Evolutionary conservation across 1,139 yeast genomes (phyloP), one percentile per base, ranked within the genome.

Genomic region (Taiozyma sp.): DNA sequence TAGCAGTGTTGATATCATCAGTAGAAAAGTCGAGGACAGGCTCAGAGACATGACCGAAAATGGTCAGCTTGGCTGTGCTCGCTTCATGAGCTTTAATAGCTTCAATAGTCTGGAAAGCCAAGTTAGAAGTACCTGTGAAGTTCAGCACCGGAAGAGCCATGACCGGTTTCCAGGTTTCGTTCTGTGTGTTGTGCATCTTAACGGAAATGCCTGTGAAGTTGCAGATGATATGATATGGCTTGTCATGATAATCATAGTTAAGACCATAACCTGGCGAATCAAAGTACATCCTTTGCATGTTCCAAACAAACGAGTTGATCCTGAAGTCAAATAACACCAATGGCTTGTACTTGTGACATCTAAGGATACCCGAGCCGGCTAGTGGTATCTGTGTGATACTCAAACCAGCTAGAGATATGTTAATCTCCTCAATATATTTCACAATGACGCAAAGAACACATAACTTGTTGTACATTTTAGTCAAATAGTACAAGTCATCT

Each of bases 231-330:
- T 80, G 81, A 44, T 80, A 64, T 1, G 90, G 90, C 16, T 64
- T 65, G 55, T 84, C 89, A 3, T 66, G 62, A 11, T 76, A 71
- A 39, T 73, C 70, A 60, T 80, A 85, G 19, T 75, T 61, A 3
- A 83, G 71, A 51, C 83, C 84, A 62, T 74, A 85, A 0, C 90
- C 91, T 1, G 89, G 75, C 47, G 71, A 67, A 6, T 65, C 63
- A n/a, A 60, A 57, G 40, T 55, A 56, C 49, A 65, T 65, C 50
- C 68, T 61, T 21, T 61, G 57, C 11, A 61, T 42, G 32, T 63
- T 62, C 2, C 64, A 52, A 3, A 66, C 63, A 22, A 68, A 57
- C 7, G 66, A 61, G 24, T 53, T 54, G 7, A 60, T 46, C 16
- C 47, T 49, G 13, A 60, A 45, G 39, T 59, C 58, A 34, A 59